These are phyloP conservation scores for Microstegium vimineum DNA, from an alignment of 176 grass and related monocot genomes.

Conservation along the genomic window DNA sequence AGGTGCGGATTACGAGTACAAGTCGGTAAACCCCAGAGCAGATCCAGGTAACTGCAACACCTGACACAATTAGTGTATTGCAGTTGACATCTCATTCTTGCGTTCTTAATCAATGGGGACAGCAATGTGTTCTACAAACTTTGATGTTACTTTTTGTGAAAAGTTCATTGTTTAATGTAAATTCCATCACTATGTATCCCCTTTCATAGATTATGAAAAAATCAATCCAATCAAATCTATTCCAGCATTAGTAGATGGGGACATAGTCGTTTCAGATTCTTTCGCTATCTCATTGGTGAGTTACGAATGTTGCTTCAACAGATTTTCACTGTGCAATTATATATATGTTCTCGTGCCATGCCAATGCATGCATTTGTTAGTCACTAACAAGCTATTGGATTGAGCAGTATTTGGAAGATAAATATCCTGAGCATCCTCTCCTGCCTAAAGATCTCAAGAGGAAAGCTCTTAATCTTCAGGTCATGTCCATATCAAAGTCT, in stretches of 20 bases:
- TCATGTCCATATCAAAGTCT: constrained; percentile 20
- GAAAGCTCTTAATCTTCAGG: constrained; percentile 91
- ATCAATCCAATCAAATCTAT: constrained; percentile 84
- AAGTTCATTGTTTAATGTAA: background rate
- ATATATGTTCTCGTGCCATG: background rate
- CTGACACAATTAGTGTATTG: background rate
- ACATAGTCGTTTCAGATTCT: constrained; percentile 63
- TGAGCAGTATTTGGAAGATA: constrained; percentile 89
- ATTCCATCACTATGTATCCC: background rate
- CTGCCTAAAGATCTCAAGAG: constrained; percentile 68
- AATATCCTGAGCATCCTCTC: constrained; percentile 73
- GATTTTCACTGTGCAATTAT: background rate
- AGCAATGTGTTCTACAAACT: background rate
- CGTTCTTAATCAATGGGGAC: background rate
- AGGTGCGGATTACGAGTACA: constrained; percentile 91
- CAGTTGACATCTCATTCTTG: background rate
- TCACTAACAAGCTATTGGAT: constrained; percentile 4
- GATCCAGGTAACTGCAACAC: constrained; percentile 46
- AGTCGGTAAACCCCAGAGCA: constrained; percentile 58
- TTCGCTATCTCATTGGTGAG: constrained; percentile 75
- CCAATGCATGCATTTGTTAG: background rate
- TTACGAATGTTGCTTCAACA: background rate
- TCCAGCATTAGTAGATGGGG: constrained; percentile 71
- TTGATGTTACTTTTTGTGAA: background rate
- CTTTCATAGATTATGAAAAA: constrained; percentile 66